Conservation (phyloP, 345 rosid genomes). For the Bruguiera parviflora region DNA sequence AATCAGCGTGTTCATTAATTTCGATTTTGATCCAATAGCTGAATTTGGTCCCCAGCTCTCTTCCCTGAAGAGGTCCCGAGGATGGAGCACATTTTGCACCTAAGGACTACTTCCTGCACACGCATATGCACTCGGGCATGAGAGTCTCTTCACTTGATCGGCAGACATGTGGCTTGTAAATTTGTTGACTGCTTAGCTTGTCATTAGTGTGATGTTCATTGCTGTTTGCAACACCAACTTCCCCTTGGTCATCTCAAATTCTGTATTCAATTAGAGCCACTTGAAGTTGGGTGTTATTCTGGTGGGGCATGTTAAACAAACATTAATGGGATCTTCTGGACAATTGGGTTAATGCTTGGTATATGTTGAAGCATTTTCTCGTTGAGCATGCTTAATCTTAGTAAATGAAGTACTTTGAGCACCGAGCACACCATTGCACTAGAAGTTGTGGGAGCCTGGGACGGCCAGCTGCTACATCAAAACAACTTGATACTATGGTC, state of each 20-base stretch:
- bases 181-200: slow-evolving; percentile 13
- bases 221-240: neutral
- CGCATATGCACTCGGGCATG: slow-evolving; percentile 48
- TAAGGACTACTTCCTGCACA: slow-evolving; percentile 45
- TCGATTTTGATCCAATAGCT: slow-evolving; percentile 26
- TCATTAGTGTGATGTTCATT: neutral
- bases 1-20: neutral
- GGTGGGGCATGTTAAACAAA: neutral
- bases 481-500: no score
- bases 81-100: slow-evolving; percentile 70
- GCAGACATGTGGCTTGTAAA: slow-evolving; percentile 56
- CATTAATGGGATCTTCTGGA: neutral
- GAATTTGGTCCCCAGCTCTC: slow-evolving; percentile 55
- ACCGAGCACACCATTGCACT: neutral
- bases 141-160: slow-evolving; percentile 66
- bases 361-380: neutral
- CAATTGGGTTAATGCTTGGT: neutral
- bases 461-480: no score
- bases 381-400: neutral
- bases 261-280: neutral
- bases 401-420: neutral
- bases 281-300: neutral
- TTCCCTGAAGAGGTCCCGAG: slow-evolving; percentile 71
- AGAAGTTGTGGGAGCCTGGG: no score
- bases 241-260: neutral